A percentile compares a stretch with the other conserved stretches of the same genome.
phyloP scores from a whole-genome alignment of 345 rosid species.

The Arabis alpina region DNA sequence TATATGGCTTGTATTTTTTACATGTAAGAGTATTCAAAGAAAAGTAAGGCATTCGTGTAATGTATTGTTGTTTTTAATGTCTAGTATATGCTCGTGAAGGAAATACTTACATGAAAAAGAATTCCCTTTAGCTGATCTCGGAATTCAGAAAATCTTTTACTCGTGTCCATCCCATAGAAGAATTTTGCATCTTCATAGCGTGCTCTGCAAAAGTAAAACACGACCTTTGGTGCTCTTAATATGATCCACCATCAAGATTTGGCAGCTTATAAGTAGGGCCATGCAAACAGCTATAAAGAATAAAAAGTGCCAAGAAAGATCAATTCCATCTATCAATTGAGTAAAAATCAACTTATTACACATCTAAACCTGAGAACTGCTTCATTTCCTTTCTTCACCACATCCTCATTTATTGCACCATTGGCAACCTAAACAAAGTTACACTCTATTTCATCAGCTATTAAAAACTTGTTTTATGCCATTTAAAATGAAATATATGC shows the following conservation, averaged over 20 bases:
- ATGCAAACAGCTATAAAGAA: slow-evolving; percentile 13
- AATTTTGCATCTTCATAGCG: slow-evolving; percentile 98
- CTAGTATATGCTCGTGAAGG: slow-evolving; percentile 14
- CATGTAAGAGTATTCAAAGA: slow-evolving; percentile 5
- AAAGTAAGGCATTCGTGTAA: slow-evolving; percentile 8
- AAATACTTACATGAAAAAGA: slow-evolving; percentile 86
- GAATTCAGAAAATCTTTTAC: slow-evolving; percentile 70
- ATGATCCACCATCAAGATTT: slow-evolving; percentile 24
- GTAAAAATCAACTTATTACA: slow-evolving; percentile 21
- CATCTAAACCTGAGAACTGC: slow-evolving; percentile 89
- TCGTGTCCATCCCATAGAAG: slow-evolving; percentile 85
- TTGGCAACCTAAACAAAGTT: slow-evolving; percentile 80
- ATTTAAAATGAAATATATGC: slow-evolving; percentile 21
- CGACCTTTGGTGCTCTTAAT: slow-evolving; percentile 15
- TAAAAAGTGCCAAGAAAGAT: slow-evolving; percentile 10
- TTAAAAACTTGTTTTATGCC: slow-evolving; percentile 15
- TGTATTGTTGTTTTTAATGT: neutral
- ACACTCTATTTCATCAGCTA: slow-evolving; percentile 27
- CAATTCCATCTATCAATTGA: slow-evolving; percentile 21
- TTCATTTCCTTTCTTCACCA: slow-evolving; percentile 94
- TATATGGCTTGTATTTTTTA: no score
- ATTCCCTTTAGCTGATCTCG: slow-evolving; percentile 80
- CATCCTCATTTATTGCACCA: slow-evolving; percentile 75
- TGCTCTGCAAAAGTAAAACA: slow-evolving; percentile 62
- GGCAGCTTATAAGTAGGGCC: slow-evolving; percentile 7